Evolutionary conservation across 768 basidiomycete genomes (phyloP).

Genomic region (Pisolithus tinctorius): DNA sequence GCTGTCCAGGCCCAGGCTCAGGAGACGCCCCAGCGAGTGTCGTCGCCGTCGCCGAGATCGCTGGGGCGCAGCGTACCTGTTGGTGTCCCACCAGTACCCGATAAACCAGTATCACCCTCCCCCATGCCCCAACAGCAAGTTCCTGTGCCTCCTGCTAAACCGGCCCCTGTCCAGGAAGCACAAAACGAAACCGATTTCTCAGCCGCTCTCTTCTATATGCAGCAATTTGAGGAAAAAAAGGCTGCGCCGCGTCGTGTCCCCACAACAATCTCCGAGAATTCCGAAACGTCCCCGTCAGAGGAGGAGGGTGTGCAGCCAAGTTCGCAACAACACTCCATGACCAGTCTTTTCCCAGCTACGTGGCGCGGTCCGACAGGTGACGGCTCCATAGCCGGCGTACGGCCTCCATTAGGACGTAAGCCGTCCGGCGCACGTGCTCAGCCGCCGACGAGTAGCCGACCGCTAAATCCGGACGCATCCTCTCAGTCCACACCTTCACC

Average conservation of each 20-base stretch:
- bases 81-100: slow-evolving; percentile 23
- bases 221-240: slow-evolving; percentile 39
- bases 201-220: slow-evolving; percentile 67
- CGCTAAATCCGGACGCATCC: slow-evolving; percentile 27
- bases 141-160: slow-evolving; percentile 23
- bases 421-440: slow-evolving; percentile 82
- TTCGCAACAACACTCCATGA: slow-evolving; percentile 12
- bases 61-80: slow-evolving; percentile 5
- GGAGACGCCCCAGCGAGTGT: slow-evolving; percentile 6
- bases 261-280: slow-evolving; percentile 40
- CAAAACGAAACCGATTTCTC: slow-evolving; percentile 38
- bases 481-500: slow-evolving; percentile 31
- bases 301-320: slow-evolving; percentile 22
- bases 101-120: slow-evolving; percentile 14
- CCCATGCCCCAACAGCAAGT: slow-evolving; percentile 7
- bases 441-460: slow-evolving; percentile 26
- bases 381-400: slow-evolving; percentile 32
- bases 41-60: slow-evolving; percentile 9
- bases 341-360: slow-evolving; percentile 18
- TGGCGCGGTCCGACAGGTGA: slow-evolving; percentile 25
- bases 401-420: slow-evolving; percentile 48
- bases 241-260: slow-evolving; percentile 32
- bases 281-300: slow-evolving; percentile 27
- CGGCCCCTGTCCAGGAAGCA: slow-evolving; percentile 19
- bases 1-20: slow-evolving; percentile 13